Evolutionary conservation across 495 filamentous ascomycete species (phyloP).

Genomic region (Pyronema domesticum): DNA sequence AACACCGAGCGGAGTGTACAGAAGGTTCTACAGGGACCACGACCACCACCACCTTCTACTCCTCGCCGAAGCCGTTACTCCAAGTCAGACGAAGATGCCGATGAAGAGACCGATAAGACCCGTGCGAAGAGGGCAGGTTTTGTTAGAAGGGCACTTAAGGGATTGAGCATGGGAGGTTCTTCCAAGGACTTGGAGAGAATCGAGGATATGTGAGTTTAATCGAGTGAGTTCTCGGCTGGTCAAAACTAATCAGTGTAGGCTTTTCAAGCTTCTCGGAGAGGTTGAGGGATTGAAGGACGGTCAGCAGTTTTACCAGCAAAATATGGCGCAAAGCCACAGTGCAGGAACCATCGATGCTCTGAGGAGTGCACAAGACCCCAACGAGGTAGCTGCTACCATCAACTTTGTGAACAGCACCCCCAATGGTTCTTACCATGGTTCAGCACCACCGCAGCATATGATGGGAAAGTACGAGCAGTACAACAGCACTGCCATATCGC

Average conservation of each 20-base stretch:
- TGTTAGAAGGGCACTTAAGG: constrained; percentile 78
- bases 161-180: constrained; percentile 58
- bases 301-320: constrained; percentile 29
- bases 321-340: constrained; percentile 21
- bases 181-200: constrained; percentile 77
- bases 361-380: constrained; percentile 9
- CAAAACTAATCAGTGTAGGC: constrained; percentile 21
- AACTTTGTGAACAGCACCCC: constrained; percentile 16
- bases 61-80: constrained; percentile 37
- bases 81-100: constrained; percentile 42
- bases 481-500: constrained; percentile 24
- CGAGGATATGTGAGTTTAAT: constrained; percentile 53
- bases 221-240: background rate
- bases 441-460: constrained; percentile 20
- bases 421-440: constrained; percentile 22
- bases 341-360: constrained; percentile 20
- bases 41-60: constrained; percentile 54
- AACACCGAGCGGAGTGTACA: constrained; percentile 72
- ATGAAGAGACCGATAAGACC: constrained; percentile 43
- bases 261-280: constrained; percentile 76
- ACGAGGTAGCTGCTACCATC: background rate
- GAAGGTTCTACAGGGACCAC: constrained; percentile 67
- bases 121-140: constrained; percentile 64
- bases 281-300: constrained; percentile 69
- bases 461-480: constrained; percentile 21